Base-by-base conservation (phyloP, 345 rosid species). In the Gossypium longicalyx region DNA sequence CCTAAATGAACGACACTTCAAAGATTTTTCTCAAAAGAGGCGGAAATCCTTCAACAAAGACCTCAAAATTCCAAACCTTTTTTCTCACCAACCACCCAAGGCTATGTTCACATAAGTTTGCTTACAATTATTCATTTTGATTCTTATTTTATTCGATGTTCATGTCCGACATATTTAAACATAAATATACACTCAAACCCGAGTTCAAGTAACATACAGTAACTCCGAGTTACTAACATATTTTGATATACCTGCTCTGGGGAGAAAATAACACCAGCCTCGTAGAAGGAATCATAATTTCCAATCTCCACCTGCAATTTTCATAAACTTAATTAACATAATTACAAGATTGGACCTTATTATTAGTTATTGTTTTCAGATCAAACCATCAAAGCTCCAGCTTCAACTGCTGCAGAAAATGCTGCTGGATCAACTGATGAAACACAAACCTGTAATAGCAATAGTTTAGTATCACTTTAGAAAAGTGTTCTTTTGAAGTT, bases 281-380 rank as follows among this genome's bases (percentile, higher is more conserved):
- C 90, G 3, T 89, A 89, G 74, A 87, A 89, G 0, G 90, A 89
- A 74, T 89, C 89, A 23, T 89, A 89, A 68, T 89, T 89, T 74
- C 92, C 92, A 70, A 89, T 87, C 77, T 89, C 92, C 45, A 85
- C 87, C 92, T 86, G 85, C 80, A 78, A 16, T 67, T 29, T 13
- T 12, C 61, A 77, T 29, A 16, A 16, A 58, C 43, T 62, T 75
- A 13, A 58, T 60, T 5, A 25, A 53, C 49, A 56, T 25, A 65
- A 59, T 9, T 23, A n/a, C 8, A 13, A 13, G 29, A 67, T 12
- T 47, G 19, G 23, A 67, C 0, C 22, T 22, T 45, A 10, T 27
- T 19, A 29, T 19, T 54, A 22, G 76, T 62, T 34, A 1, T 34
- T 56, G 52, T 2, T 53, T 54, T 11, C 9, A 7, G 43, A 61